Evolutionary conservation across 2,329 filamentous ascomycete species (phyloP), one percentile per base, ranked within the genome.

Genomic region (Whalleya microplaca): DNA sequence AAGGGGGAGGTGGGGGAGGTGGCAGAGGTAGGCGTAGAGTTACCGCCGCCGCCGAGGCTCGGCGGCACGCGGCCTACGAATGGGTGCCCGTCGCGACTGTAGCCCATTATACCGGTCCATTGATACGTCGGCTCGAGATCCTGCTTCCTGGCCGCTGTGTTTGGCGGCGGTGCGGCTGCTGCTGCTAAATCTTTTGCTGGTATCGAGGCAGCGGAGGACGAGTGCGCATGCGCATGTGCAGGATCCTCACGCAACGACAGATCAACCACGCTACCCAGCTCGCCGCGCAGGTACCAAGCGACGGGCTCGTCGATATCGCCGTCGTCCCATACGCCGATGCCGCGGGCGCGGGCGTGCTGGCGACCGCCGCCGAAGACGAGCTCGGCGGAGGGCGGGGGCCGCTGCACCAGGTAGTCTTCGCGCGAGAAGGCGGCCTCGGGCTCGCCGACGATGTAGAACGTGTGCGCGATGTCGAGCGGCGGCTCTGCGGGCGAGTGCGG

Each of bases 91-190:
- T 93, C 90, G 6, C 85, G 76, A 27, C 84, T 86, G 71, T 85
- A 92, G 0, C 87, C 90, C 90, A 92, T 93, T 63, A 92, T 89
- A 0, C 90, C 90, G 1, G 88, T 90, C 90, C 90, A 94, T 68
- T 90, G 85, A 68, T 82, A 84, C 27, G 81, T 73, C 9, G 82
- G 79, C 20, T 74, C 67, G 19, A 90, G 71, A 44, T 78, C 74
- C 29, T 78, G 69, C 40, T 73, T 72, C 37, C 5, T 37, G 3
- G 32, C 14, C 10, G 6, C 32, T 3, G 14, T 37, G 3, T 78
- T 49, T 10, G 20, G 12, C 23, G 27, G n/a, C 18, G 16, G 8
- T 21, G 27, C 45, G 2, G 4, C 16, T 20, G 14, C 21, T 21
- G 12, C 20, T 4, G 21, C 7, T 16, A 19, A 2, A n/a, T 61